Conservation (phyloP, 2,329 filamentous ascomycete species). For the Penicillium vulpinum region DNA sequence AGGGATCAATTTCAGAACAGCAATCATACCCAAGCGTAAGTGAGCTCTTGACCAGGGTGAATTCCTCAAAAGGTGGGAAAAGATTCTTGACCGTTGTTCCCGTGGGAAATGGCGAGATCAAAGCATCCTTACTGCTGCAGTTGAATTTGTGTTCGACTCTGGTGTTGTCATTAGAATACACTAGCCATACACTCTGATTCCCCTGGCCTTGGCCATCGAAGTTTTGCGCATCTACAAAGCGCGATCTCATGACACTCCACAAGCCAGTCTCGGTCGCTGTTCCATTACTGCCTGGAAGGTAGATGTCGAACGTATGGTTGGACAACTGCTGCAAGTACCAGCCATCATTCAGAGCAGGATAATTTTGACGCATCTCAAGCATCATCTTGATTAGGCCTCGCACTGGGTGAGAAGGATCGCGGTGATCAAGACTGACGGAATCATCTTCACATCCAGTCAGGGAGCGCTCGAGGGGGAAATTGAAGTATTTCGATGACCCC, state of each 20-base stretch:
- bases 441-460: constrained; percentile 58
- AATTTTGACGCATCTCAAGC: constrained; percentile 59
- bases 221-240: constrained; percentile 52
- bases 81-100: constrained; percentile 61
- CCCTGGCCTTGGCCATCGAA: constrained; percentile 53
- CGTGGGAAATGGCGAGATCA: constrained; percentile 57
- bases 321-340: constrained; percentile 56
- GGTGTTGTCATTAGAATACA: constrained; percentile 50
- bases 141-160: constrained; percentile 58
- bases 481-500: constrained; percentile 55
- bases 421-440: constrained; percentile 59
- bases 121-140: constrained; percentile 54
- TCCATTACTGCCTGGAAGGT: constrained; percentile 54
- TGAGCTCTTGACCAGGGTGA: constrained; percentile 49
- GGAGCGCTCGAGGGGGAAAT: constrained; percentile 58
- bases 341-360: constrained; percentile 61
- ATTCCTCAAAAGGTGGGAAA: constrained; percentile 60
- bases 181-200: constrained; percentile 48
- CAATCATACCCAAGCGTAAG: constrained; percentile 49
- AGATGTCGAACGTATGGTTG: constrained; percentile 54
- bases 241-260: constrained; percentile 55
- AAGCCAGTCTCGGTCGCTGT: constrained; percentile 59
- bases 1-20: constrained; percentile 53
- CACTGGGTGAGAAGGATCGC: constrained; percentile 62
- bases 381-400: constrained; percentile 62